These are phyloP conservation scores for Erodium trifolium DNA, from an alignment of 441 rosid species.

Conservation along the genomic window DNA sequence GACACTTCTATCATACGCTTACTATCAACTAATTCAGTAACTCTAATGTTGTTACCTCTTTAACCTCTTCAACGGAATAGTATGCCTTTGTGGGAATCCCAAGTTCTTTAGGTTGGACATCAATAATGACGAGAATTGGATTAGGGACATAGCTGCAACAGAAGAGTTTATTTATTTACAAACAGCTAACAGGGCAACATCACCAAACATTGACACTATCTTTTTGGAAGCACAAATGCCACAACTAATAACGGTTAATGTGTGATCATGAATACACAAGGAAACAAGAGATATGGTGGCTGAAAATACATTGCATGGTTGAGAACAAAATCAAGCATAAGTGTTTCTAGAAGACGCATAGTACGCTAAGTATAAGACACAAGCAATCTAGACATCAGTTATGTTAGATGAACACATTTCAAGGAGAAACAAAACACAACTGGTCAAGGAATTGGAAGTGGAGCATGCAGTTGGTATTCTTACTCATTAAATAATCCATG, in stretches of 20 bases:
- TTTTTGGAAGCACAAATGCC: too few relatives aligned
- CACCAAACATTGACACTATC: not conserved
- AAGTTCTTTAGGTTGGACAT: slow-evolving; percentile 71
- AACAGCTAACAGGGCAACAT: not conserved
- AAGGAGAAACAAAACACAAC: not conserved
- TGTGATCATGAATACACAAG: too few relatives aligned
- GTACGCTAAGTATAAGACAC: too few relatives aligned
- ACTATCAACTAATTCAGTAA: not conserved
- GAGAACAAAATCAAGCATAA: too few relatives aligned
- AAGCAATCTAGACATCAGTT: not conserved
- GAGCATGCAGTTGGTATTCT: slow-evolving; percentile 15
- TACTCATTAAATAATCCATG: slow-evolving; percentile 57
- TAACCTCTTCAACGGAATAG: slow-evolving; percentile 79
- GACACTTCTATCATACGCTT: too few relatives aligned
- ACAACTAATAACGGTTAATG: too few relatives aligned
- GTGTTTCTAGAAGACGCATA: too few relatives aligned
- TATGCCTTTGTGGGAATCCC: slow-evolving; percentile 84
- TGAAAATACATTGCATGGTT: too few relatives aligned
- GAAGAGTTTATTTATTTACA: not conserved
- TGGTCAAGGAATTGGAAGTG: not conserved
- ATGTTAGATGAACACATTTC: not conserved
- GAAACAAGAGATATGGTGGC: too few relatives aligned
- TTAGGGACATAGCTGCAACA: slow-evolving; percentile 64
- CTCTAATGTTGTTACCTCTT: slow-evolving; percentile 39
- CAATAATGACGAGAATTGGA: slow-evolving; percentile 78